Base-by-base conservation (phyloP, 805 yeast genomes). In the Myxozyma sirexii region DNA sequence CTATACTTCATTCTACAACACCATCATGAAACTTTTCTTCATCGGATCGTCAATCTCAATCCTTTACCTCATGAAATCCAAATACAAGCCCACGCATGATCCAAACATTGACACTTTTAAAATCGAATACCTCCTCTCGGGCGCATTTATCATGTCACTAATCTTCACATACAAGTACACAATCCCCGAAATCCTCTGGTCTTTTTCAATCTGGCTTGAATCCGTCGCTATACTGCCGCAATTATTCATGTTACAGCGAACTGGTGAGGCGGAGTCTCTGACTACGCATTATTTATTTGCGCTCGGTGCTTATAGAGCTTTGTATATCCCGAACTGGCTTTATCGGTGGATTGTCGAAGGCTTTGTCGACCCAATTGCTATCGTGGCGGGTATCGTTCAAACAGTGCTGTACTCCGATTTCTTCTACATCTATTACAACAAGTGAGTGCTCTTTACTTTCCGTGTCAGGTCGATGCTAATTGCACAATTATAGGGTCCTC, bases 221-320 rank as follows among this genome's bases (percentile, higher is more conserved):
- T 81, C 93, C 45, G 88, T 89, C 35, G 96, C 97, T 10, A 91
- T 94, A 57, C 75, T 94, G 60, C 99, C 99, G 4, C 99, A 94
- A 75, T 78, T 94, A 71, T 91, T 87, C 73, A 83, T 94, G 83
- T 79, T 94, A 60, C 97, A 92, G 71, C 86, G 87, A 66, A 84
- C 93, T 1, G 97, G 97, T 17, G 87, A 88, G 68, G 92, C 97
- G 2, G 88, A 88, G 72, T 82, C 88, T 63, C 80, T 94, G 70
- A 94, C 98, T 2, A 82, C 87, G 52, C 97, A 94, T 74, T 94
- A 94, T 74, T 90, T 94, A 63, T 92, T 93, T 74, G 96, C 97
- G 1, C 78, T 94, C 71, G 99, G 99, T 15, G 67, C 87, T 1
- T 94, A 94, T 79, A 81, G 99, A 67, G 88, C 93, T 0, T 78